phyloP scores from a whole-genome alignment of 2,329 filamentous ascomycete genomes.

The Aspergillus udagawae region DNA sequence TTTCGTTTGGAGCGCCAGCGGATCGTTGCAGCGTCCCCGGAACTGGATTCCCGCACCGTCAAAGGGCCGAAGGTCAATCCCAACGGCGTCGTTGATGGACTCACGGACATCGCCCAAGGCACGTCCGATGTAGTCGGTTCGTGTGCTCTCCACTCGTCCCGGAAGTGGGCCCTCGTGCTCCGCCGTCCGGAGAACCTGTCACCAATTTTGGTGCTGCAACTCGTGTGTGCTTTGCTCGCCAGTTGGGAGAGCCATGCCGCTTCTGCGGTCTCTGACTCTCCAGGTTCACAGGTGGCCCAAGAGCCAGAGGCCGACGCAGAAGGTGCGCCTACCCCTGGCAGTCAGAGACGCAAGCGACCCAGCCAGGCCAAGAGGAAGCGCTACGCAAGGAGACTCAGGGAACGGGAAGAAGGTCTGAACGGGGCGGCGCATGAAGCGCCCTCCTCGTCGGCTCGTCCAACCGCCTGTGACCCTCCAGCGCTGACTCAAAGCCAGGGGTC shows the following conservation, averaged over 20 bases:
- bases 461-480: not conserved
- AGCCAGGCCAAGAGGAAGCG: constrained; percentile 13
- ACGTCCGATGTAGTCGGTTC: constrained; percentile 15
- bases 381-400: not conserved
- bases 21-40: not conserved
- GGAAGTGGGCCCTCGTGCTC: constrained; percentile 16
- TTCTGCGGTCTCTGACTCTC: constrained; percentile 1
- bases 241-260: constrained; percentile 7
- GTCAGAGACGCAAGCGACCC: constrained; percentile 6
- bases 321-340: constrained; percentile 1
- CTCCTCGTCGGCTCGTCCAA: not conserved
- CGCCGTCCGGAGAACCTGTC: constrained; percentile 17
- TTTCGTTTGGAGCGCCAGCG: constrained; percentile 7
- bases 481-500: not conserved
- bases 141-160: constrained; percentile 5
- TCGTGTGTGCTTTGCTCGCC: constrained; percentile 6
- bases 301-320: constrained; percentile 7
- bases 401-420: not conserved
- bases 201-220: constrained; percentile 9
- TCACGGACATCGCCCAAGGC: constrained; percentile 16
- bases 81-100: constrained; percentile 7
- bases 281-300: constrained; percentile 3
- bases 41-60: constrained; percentile 6
- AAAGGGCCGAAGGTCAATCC: constrained; percentile 4
- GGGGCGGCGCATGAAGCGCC: not conserved